Base-by-base conservation (phyloP, 2,329 filamentous ascomycete species). In the Ophiostoma australiae region DNA sequence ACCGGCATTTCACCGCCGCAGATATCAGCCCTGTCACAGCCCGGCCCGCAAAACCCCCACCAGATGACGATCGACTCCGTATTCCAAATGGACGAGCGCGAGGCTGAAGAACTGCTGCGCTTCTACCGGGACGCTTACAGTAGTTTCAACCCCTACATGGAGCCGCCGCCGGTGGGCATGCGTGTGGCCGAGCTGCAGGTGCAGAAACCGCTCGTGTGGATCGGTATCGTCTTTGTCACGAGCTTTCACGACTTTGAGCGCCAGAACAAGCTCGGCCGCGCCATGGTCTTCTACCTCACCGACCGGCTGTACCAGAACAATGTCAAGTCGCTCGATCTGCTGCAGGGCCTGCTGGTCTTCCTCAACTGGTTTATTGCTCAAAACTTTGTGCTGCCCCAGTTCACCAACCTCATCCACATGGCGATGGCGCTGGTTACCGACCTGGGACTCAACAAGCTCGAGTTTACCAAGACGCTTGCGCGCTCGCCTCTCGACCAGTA, bases 381-480 rank as follows among this genome's bases (percentile, higher is more conserved):
- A 20, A 73, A 73, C 35, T 73, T 73, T 65, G 48, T 73, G 52
- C 44, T 74, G 33, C 73, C 73, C 8, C 72, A 75, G 65, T 69
- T 71, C 67, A 73, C 74, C 10, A 74, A 74, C 58, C 70, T 76
- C 17, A 67, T 74, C 17, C 72, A 75, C 63, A 66, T 74, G 39
- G 70, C 72, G 69, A 74, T 75, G 71, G 72, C 75, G 5, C 70
- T 76, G 11, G 70, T 75, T 13, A 72, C 70, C n/a, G 76, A 76
- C 44, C 72, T 76, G 0, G 76, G 75, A 2, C 70, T 76, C 23
- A 73, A 76, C 69, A 73, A 73, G 69, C 65, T 74, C 35, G 72
- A 73, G 27, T 70, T 72, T 20, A 68, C 48, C 44, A 58, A 44
- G 33, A 73, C 71, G 0, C n/a, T 39, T 4, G 27, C 67, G 3